Evolutionary conservation across 2,329 filamentous ascomycete species (phyloP).

Genomic region (Ilyonectria destructans): DNA sequence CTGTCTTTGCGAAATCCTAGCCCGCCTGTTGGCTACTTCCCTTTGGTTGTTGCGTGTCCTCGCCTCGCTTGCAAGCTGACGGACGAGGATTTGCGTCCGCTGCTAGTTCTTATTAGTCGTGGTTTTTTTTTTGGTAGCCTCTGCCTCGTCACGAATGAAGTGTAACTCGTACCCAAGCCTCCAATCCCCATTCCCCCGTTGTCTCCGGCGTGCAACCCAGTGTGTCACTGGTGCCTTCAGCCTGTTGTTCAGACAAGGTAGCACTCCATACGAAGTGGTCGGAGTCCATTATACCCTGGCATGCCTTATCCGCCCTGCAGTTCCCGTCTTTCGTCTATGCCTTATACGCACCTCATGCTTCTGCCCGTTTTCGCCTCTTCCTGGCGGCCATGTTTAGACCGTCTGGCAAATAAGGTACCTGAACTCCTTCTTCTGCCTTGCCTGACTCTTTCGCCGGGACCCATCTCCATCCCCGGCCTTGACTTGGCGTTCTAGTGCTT

Average conservation of each 20-base stretch:
- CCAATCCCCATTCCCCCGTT: background rate
- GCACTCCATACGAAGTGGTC: background rate
- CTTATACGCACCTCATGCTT: slow-evolving; percentile 13
- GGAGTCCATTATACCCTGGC: background rate
- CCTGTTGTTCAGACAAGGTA: background rate
- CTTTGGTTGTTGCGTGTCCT: background rate
- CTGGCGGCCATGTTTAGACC: slow-evolving; percentile 5
- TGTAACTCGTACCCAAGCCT: background rate
- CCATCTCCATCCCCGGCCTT: slow-evolving; percentile 20
- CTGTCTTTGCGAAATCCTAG: background rate
- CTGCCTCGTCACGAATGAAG: background rate
- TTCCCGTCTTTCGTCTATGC: slow-evolving; percentile 2
- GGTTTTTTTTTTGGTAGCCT: background rate
- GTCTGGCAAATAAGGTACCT: slow-evolving; percentile 18
- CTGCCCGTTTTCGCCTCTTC: slow-evolving; percentile 20
- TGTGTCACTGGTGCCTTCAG: background rate
- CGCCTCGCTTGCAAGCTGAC: background rate
- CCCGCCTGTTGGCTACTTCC: background rate
- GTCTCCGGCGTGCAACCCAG: background rate
- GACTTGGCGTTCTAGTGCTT: slow-evolving; percentile 13
- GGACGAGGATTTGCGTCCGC: background rate
- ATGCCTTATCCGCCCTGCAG: background rate
- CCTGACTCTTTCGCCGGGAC: slow-evolving; percentile 21
- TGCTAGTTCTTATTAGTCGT: background rate
- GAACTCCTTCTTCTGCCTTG: slow-evolving; percentile 11